Evolutionary conservation across 1,139 yeast species (phyloP).

Genomic region (Kurtzmaniella quercitrusa): DNA sequence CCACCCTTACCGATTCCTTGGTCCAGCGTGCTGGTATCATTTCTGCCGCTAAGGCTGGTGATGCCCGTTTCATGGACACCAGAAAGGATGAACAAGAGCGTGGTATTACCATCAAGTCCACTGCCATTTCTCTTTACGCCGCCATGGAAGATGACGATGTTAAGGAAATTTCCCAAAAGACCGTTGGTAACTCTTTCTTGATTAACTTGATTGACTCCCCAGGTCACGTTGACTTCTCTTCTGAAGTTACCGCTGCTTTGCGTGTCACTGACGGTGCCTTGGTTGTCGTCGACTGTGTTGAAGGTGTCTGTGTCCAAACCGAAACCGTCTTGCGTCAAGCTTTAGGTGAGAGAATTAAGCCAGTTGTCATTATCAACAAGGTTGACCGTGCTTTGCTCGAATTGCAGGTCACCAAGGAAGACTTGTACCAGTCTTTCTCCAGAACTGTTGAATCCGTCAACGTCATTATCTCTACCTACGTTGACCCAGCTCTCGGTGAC

Average conservation of each 20-base stretch:
- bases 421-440: conserved; percentile 95
- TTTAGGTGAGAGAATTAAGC: conserved; percentile 99
- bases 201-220: conserved; percentile 99
- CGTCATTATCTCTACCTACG: conserved; percentile 95
- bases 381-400: conserved; percentile 99
- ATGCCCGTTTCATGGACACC: conserved; percentile 99
- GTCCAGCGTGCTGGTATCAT: conserved; percentile 99
- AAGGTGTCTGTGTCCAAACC: conserved; percentile 99
- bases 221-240: conserved; percentile 99
- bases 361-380: conserved; percentile 97
- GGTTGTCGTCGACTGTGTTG: conserved; percentile 98
- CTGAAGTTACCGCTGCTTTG: conserved; percentile 99
- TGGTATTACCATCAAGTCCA: conserved; percentile 99
- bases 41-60: conserved; percentile 99
- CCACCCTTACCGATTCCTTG: conserved; percentile 97
- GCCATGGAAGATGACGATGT: conserved; percentile 87
- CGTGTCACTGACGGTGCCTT: conserved; percentile 99
- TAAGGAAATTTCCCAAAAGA: conserved; percentile 94
- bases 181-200: conserved; percentile 91
- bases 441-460: conserved; percentile 99
- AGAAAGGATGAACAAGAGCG: conserved; percentile 99
- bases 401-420: conserved; percentile 98
- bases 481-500: conserved; percentile 89
- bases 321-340: conserved; percentile 99
- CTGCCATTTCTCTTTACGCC: conserved; percentile 95